Evolutionary conservation across 1,284 basidiomycete genomes (phyloP).

Genomic region (Sanghuangporus weigelae): DNA sequence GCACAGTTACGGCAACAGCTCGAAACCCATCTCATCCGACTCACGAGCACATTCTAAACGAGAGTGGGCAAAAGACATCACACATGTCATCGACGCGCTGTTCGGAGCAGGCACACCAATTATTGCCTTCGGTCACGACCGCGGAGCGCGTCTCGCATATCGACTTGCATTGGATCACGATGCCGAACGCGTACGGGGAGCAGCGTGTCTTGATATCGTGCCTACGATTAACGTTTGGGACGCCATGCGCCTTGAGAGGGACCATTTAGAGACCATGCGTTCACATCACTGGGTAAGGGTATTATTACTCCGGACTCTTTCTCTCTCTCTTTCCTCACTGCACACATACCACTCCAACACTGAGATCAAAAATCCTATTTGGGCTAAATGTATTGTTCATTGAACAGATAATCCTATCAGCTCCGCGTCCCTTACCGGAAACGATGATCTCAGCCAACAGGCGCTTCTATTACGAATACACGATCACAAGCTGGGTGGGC

Average conservation of each 20-base stretch:
- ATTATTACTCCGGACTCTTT: not conserved
- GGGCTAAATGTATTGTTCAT: no score
- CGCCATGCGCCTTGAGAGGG: conserved; percentile 20
- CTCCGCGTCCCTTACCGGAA: conserved; percentile 25
- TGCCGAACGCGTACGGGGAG: conserved; percentile 21
- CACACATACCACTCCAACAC: no score
- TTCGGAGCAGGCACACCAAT: conserved; percentile 15
- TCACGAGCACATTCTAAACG: conserved; percentile 24
- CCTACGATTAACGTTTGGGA: conserved; percentile 24
- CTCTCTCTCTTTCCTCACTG: not conserved
- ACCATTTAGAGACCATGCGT: conserved; percentile 21
- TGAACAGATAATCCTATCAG: conserved; percentile 24
- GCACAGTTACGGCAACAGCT: conserved; percentile 24
- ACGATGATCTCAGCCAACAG: conserved; percentile 22
- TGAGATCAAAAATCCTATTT: not conserved
- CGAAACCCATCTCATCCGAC: conserved; percentile 22
- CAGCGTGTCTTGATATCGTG: conserved; percentile 26
- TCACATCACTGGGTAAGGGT: conserved; percentile 24
- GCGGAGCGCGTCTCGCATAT: conserved; percentile 26
- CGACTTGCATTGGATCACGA: conserved; percentile 23
- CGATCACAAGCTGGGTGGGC: conserved; percentile 22
- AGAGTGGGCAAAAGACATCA: conserved; percentile 23
- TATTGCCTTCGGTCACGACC: conserved; percentile 26
- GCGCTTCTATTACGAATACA: conserved; percentile 21
- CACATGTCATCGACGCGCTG: conserved; percentile 21